Evolutionary conservation across 2,329 filamentous ascomycete genomes (phyloP).

Genomic region (Aspergillus ustus): DNA sequence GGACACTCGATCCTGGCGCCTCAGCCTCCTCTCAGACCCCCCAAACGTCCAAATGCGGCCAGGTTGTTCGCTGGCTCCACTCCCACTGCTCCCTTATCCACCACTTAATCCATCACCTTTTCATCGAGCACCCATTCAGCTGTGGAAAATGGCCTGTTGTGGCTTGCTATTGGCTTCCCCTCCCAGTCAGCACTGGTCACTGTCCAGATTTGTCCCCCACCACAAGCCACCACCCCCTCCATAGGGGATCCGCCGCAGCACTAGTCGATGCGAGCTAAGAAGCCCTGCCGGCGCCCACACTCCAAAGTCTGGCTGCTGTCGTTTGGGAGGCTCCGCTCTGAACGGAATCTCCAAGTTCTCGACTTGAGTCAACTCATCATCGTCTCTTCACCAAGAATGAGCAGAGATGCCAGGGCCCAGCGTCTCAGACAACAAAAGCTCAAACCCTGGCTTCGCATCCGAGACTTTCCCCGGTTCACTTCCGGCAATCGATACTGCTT

Average conservation of each 20-base stretch:
- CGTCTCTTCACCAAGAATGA: not conserved
- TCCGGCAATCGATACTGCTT: not conserved
- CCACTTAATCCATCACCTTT: constrained; percentile 10
- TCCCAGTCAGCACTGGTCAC: constrained; percentile 6
- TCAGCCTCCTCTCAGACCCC: constrained; percentile 10
- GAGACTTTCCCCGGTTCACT: not conserved
- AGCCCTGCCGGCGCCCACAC: constrained; percentile 17
- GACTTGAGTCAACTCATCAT: constrained; percentile 7
- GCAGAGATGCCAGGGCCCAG: not conserved
- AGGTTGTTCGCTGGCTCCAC: constrained; percentile 26
- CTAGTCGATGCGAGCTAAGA: constrained; percentile 18
- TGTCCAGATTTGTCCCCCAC: constrained; percentile 6
- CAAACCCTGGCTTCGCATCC: not conserved
- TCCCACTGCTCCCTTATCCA: constrained; percentile 24
- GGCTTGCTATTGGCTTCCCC: constrained; percentile 9
- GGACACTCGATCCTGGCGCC: constrained; percentile 7
- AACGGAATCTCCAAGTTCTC: constrained; percentile 1
- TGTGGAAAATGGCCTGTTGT: not conserved
- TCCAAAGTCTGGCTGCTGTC: constrained; percentile 11
- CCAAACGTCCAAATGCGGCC: constrained; percentile 15
- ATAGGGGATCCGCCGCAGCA: constrained; percentile 21
- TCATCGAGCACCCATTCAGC: constrained; percentile 14
- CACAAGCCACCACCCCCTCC: constrained; percentile 14
- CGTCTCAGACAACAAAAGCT: not conserved
- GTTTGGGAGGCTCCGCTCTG: constrained; percentile 27